Base-by-base conservation (phyloP, 495 filamentous ascomycete species). In the Collariella sp. region DNA sequence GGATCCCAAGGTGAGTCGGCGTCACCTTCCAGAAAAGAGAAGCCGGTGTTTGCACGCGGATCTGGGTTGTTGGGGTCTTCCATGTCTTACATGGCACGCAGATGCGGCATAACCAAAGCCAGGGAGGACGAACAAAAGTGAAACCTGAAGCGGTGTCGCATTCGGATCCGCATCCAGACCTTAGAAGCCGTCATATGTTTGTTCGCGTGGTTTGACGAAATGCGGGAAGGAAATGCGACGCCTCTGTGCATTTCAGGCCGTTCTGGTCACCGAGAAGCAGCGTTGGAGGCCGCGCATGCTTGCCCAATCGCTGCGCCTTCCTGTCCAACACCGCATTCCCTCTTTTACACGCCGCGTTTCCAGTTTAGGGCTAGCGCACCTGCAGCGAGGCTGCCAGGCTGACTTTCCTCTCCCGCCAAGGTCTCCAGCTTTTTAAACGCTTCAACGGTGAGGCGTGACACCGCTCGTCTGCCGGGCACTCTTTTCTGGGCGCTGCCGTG, bases 321-420 rank as follows among this genome's bases (percentile, higher is more conserved):
- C 60, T 16, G 5, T 12, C 22, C 45, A 9, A 41, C 31, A 36
- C 60, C 49, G 60, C 45, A 43, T 53, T 53, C 20, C 56, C 54
- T 12, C 6, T 15, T 46, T 50, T 18, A 6, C 48, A 48, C 57
- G 50, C 61, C 61, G 54, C 51, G 40, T 11, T 63, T 56, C 61
- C 51, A 7, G 16, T 29, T 47, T 58, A n/a, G 57, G 57, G 22
- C 11, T 59, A 59, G 60, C 53, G 46, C 33, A n/a, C 11, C 20
- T 40, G 47, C 35, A 39, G 12, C 7, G 33, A 20, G 10, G 12
- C 38, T 6, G 20, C 23, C 35, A 40, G 47, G 47, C 20, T 40
- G 47, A 15, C 45, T 15, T 6, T 23, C 33, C 20, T 43, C 7
- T 12, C 40, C 16, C 40, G 2, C 20, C 19, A 19, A 43, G 38